Evolutionary conservation across 805 yeast genomes (phyloP).

Genomic region (Yarrowia sp.): DNA sequence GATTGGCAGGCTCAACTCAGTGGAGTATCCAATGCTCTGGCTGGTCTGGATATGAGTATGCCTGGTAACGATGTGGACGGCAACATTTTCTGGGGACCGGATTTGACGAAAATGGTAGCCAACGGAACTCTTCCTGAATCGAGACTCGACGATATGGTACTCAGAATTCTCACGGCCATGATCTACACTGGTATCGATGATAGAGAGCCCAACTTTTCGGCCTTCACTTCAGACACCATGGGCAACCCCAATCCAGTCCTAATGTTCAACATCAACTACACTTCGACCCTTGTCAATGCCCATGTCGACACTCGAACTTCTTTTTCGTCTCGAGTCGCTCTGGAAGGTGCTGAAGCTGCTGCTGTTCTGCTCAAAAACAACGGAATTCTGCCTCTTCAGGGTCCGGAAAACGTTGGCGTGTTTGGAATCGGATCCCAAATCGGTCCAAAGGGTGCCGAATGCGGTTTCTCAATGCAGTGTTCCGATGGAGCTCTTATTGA

Average conservation of each 20-base stretch:
- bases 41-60: neutral
- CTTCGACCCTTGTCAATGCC: neutral
- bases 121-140: neutral
- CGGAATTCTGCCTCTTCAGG: slow-evolving; percentile 51
- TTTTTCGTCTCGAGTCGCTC: neutral
- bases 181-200: neutral
- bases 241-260: neutral
- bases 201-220: neutral
- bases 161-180: neutral
- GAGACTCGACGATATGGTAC: neutral
- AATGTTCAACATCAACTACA: neutral
- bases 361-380: slow-evolving; percentile 46
- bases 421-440: slow-evolving; percentile 46
- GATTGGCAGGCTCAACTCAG: neutral
- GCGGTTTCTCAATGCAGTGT: slow-evolving; percentile 50
- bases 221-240: neutral
- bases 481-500: slow-evolving; percentile 52
- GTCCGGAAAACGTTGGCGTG: slow-evolving; percentile 38
- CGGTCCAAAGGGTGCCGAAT: slow-evolving; percentile 50
- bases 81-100: neutral
- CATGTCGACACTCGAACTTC: neutral
- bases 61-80: neutral
- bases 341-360: neutral
- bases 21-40: neutral
- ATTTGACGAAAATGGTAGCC: neutral